phyloP scores from a whole-genome alignment of 2,329 filamentous ascomycete genomes.

The Niveomyces coronatus region DNA sequence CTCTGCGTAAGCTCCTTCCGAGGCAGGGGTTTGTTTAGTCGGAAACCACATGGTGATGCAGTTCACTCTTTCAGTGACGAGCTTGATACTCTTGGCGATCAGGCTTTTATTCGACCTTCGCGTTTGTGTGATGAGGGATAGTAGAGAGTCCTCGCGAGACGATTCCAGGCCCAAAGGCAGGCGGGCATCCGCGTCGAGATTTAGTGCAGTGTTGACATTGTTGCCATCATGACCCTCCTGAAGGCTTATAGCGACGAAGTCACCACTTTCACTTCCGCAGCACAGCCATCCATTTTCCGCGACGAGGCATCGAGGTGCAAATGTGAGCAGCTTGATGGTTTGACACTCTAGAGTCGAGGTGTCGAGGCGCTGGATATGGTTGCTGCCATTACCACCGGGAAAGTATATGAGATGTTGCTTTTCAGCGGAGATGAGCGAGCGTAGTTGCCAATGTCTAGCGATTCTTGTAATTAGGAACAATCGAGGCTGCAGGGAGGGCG shows the following conservation, averaged over 20 bases:
- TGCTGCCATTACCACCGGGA: conserved; percentile 60
- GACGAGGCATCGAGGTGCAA: conserved; percentile 75
- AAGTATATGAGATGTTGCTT: conserved; percentile 75
- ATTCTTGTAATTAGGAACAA: conserved; percentile 17
- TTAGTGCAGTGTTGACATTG: conserved; percentile 17
- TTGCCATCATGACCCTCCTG: conserved; percentile 25
- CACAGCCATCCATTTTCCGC: conserved; percentile 81
- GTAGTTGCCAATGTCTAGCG: conserved; percentile 73
- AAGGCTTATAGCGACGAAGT: conserved; percentile 72
- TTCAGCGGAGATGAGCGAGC: conserved; percentile 78
- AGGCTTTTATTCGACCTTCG: conserved; percentile 32
- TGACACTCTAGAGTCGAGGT: conserved; percentile 60
- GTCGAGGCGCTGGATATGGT: conserved; percentile 56
- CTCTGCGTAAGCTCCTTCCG: conserved; percentile 32
- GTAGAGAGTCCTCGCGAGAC: conserved; percentile 23
- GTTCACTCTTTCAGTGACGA: conserved; percentile 53
- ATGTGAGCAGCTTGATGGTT: conserved; percentile 60
- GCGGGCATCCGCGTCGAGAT: conserved; percentile 25
- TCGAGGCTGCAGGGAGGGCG: neutral
- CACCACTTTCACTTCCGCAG: conserved; percentile 78
- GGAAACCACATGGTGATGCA: conserved; percentile 56
- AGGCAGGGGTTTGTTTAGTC: conserved; percentile 21
- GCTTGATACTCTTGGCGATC: conserved; percentile 40
- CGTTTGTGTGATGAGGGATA: conserved; percentile 28
- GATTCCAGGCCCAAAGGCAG: conserved; percentile 21